These are phyloP conservation scores for Macrophomina tecta DNA, from an alignment of 2,329 filamentous ascomycete genomes.

Conservation along the genomic window DNA sequence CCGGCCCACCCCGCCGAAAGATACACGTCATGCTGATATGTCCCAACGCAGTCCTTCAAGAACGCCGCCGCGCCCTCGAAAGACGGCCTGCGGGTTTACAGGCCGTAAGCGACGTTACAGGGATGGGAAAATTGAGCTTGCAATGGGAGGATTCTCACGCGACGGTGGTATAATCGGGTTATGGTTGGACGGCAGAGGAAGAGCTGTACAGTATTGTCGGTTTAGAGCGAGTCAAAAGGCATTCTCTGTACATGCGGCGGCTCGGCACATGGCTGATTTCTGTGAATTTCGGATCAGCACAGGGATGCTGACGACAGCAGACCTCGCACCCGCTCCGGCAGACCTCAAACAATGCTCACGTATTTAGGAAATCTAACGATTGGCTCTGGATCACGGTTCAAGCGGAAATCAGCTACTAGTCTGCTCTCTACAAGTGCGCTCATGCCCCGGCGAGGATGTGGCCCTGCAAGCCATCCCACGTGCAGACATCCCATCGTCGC, in stretches of 20 bases:
- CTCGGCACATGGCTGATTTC: constrained; percentile 12
- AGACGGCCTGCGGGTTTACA: constrained; percentile 56
- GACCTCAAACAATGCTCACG: neutral
- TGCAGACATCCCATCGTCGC: neutral
- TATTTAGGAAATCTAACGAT: neutral
- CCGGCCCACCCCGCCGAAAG: neutral
- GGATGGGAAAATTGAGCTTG: neutral
- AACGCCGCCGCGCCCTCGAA: constrained; percentile 54
- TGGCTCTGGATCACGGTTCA: neutral
- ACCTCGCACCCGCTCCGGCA: neutral
- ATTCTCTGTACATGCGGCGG: constrained; percentile 22
- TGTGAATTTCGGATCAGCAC: constrained; percentile 17
- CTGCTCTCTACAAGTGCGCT: neutral
- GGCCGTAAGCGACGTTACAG: constrained; percentile 43
- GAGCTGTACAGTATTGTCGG: constrained; percentile 26
- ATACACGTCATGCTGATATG: constrained; percentile 12
- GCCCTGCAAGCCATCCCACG: neutral
- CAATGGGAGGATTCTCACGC: neutral
- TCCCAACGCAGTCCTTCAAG: constrained; percentile 55
- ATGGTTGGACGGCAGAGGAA: neutral
- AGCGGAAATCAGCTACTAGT: neutral
- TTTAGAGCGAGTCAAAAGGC: constrained; percentile 24
- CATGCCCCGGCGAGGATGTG: neutral
- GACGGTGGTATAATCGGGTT: constrained; percentile 1
- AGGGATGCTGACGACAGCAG: constrained; percentile 14